phyloP scores from a whole-genome alignment of 371 early-diverging fungal genomes.

The Quaeritorhiza haematococci region DNA sequence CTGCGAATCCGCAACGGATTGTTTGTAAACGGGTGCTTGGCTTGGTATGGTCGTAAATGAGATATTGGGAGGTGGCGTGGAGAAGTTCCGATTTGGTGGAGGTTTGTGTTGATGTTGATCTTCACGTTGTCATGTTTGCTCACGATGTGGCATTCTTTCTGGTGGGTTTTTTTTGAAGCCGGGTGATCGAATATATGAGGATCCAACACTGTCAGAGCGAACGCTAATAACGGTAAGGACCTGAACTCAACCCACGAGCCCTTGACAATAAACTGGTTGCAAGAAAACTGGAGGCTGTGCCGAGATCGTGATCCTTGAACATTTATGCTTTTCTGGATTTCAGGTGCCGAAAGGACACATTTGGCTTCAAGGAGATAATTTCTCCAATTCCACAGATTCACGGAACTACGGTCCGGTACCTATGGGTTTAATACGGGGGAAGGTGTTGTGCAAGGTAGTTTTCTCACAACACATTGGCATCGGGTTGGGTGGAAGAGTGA shows the following conservation, averaged over 20 bases:
- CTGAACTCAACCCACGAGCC: not conserved
- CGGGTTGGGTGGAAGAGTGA: no score
- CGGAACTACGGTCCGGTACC: constrained; percentile 79
- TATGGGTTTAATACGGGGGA: constrained; percentile 69
- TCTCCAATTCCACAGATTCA: constrained; percentile 75
- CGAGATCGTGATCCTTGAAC: no score
- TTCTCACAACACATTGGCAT: no score
- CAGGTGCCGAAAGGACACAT: constrained; percentile 41
- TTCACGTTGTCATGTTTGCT: not conserved
- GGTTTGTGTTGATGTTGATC: no score
- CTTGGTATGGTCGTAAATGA: constrained; percentile 40
- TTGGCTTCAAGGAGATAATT: constrained; percentile 74
- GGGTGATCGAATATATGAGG: constrained; percentile 63
- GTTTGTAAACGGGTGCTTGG: constrained; percentile 77
- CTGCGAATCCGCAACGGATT: constrained; percentile 53
- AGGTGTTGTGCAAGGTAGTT: constrained; percentile 55
- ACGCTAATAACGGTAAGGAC: constrained; percentile 50
- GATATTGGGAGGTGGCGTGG: not conserved
- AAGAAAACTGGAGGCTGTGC: no score
- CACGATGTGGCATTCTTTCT: no score
- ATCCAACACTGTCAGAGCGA: constrained; percentile 51
- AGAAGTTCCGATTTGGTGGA: no score
- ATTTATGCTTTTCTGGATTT: constrained; percentile 1
- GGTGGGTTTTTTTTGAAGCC: constrained; percentile 46
- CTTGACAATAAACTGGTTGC: not conserved